phyloP scores from a whole-genome alignment of 371 early-diverging fungal species.

The Mortierella sp. region DNA sequence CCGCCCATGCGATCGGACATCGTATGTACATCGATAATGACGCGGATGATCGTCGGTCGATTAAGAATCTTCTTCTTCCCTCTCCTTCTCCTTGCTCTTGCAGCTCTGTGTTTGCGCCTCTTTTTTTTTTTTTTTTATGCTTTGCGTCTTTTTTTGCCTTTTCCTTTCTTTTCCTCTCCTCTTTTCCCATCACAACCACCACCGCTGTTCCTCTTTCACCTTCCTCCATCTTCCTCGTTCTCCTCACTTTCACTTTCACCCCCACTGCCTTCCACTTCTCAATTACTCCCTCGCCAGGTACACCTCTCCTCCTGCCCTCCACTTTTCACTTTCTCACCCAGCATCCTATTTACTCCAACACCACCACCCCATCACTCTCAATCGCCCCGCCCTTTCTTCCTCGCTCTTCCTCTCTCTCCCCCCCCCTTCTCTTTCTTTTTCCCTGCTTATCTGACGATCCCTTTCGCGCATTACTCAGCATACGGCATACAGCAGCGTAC shows the following conservation, averaged over 20 bases:
- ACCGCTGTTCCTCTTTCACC: neutral
- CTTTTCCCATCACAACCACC: neutral
- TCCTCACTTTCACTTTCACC: neutral
- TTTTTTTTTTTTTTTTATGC: neutral
- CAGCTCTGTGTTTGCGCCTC: too few relatives aligned
- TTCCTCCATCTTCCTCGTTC: neutral
- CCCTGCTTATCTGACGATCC: neutral
- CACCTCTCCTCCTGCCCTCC: neutral
- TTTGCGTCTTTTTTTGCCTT: neutral
- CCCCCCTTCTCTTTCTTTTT: neutral
- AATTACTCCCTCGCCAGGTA: neutral
- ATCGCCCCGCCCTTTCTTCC: neutral
- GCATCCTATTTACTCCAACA: neutral
- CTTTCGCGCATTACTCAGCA: neutral
- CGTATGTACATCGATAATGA: neutral
- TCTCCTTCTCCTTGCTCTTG: neutral
- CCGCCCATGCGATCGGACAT: slow-evolving; percentile 7
- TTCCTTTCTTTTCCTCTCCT: neutral
- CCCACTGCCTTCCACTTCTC: neutral
- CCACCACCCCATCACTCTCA: neutral
- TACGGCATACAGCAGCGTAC: too few relatives aligned
- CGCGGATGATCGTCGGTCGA: slow-evolving; percentile 8
- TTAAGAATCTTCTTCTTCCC: neutral
- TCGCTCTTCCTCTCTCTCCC: neutral
- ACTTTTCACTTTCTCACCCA: neutral